Evolutionary conservation across 257 asterid genomes (phyloP).

Genomic region (Gentiana macrophylla): DNA sequence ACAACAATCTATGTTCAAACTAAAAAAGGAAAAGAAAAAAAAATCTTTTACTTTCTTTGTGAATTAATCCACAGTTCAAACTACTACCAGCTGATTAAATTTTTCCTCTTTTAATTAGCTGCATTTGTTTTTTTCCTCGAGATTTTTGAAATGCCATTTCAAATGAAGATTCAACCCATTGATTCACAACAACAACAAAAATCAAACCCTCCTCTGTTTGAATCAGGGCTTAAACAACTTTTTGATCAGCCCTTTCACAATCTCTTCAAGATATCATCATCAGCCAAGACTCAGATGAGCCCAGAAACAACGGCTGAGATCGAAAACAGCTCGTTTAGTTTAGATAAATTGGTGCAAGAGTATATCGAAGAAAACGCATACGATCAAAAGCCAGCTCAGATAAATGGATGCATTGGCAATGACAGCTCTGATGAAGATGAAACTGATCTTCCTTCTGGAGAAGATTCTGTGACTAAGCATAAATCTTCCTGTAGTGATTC

Average conservation of each 20-base stretch:
- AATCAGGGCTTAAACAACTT: conserved; percentile 67
- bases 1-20: not conserved
- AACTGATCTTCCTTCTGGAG: conserved; percentile 43
- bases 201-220: conserved; percentile 41
- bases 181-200: conserved; percentile 27
- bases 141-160: conserved; percentile 31
- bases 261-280: conserved; percentile 46
- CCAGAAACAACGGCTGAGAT: conserved; percentile 31
- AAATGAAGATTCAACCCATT: conserved; percentile 86
- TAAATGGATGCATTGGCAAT: conserved; percentile 60
- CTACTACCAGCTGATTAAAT: no score
- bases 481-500: conserved; percentile 58
- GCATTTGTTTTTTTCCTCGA: not conserved
- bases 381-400: conserved; percentile 43
- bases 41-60: not conserved
- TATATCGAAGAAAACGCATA: conserved; percentile 58
- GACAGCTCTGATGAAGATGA: conserved; percentile 83
- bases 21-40: not conserved
- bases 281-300: conserved; percentile 11
- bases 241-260: conserved; percentile 85
- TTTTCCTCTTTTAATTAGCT: not conserved
- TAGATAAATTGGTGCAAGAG: conserved; percentile 80
- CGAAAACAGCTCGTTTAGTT: conserved; percentile 83
- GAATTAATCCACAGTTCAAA: no score
- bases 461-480: conserved; percentile 30